Evolutionary conservation across 2,329 filamentous ascomycete genomes (phyloP).

Genomic region (Exophiala sideris): DNA sequence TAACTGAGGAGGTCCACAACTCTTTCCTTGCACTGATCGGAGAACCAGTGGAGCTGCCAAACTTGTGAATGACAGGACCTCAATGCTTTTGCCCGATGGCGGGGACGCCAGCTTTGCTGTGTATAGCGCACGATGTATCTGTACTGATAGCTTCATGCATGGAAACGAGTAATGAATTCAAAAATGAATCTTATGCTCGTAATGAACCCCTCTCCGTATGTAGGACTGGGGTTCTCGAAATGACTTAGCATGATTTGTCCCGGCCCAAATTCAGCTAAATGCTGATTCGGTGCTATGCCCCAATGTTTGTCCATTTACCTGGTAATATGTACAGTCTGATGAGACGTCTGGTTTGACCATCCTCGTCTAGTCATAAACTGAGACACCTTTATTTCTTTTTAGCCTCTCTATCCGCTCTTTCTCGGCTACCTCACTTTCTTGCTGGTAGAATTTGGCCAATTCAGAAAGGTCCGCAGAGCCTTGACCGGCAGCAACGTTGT

Average conservation of each 20-base stretch:
- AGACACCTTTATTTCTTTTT: conserved; percentile 43
- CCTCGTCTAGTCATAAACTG: conserved; percentile 40
- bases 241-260: too few relatives aligned
- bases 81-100: too few relatives aligned
- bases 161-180: background rate
- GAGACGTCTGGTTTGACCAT: background rate
- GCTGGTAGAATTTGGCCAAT: conserved; percentile 62
- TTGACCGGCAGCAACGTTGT: conserved; percentile 62
- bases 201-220: too few relatives aligned
- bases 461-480: conserved; percentile 55
- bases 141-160: background rate
- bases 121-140: background rate
- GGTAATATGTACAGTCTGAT: conserved; percentile 18
- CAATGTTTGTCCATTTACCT: background rate
- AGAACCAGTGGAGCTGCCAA: conserved; percentile 50
- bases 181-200: background rate
- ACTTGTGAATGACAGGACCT: background rate
- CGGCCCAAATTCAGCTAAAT: too few relatives aligned
- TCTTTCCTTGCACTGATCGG: conserved; percentile 80
- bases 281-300: background rate
- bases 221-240: background rate
- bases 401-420: conserved; percentile 50
- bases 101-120: background rate
- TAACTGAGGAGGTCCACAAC: conserved; percentile 83
- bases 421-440: conserved; percentile 55